Evolutionary conservation across 768 basidiomycete species (phyloP), one percentile per base, ranked within the genome.

Genomic region (Serendipita vermifera): DNA sequence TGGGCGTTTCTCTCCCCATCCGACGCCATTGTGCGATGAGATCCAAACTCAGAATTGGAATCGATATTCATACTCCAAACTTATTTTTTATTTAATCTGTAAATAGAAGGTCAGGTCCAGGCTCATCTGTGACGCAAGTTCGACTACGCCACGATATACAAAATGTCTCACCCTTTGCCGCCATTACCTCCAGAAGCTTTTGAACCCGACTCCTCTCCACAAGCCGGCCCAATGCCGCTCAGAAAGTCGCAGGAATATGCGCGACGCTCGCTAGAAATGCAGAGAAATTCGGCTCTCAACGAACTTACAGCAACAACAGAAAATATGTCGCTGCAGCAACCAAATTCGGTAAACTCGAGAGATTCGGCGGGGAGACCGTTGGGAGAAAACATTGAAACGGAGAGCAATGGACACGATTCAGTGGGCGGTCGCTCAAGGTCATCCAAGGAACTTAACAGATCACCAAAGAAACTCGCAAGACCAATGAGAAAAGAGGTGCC

Each of bases 341-440:
- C 24, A 22, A 22, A 15, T 7, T 15, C 9, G 46, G 32, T 22
- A 51, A n/a, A 22, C 26, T 51, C 46, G 24, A 51, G 32, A 31
- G 46, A 51, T 22, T 31, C 32, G 9, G 32, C 29, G 27, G n/a
- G 46, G 29, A 22, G n/a, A 24, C 20, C 46, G 5, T n/a, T n/a
- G n/a, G 15, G 11, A 27, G 46, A 51, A 9, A 51, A 15, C 9
- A 27, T 51, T 7, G 46, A 51, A 22, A n/a, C 46, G 7, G 46
- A 51, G 7, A 51, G 46, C 29, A 51, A 22, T n/a, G 46, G 46
- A 22, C 46, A 51, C 46, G 46, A 51, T 27, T 51, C 46, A 22
- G 7, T 51, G 26, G 46, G 46, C 11, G 46, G 46, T 5, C 46
- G 46, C 46, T 51, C 46, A 5, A 22, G 46, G n/a, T 51, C 46